These are phyloP conservation scores for Tolypocladium guangdongense DNA, from an alignment of 2,329 filamentous ascomycete genomes.

Conservation along the genomic window DNA sequence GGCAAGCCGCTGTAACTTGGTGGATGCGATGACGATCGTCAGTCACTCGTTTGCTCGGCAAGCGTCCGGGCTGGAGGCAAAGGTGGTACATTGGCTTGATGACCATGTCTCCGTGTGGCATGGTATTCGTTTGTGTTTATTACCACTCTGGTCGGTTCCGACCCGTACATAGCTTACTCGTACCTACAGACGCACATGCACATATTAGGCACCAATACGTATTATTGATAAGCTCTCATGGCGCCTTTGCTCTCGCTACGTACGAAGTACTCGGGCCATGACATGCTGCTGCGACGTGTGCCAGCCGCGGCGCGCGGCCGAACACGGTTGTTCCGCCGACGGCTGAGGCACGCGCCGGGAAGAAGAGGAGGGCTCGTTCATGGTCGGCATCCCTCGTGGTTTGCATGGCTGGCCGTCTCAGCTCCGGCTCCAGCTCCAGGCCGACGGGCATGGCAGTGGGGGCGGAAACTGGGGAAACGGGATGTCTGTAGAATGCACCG, in stretches of 20 bases:
- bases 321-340: neutral
- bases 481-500: neutral
- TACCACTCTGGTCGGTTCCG: neutral
- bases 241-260: too few relatives aligned
- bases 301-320: neutral
- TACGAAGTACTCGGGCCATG: too few relatives aligned
- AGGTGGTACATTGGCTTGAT: too few relatives aligned
- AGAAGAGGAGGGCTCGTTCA: too few relatives aligned
- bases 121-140: too few relatives aligned
- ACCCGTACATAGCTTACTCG: neutral
- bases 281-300: neutral
- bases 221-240: too few relatives aligned
- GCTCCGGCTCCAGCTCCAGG: too few relatives aligned
- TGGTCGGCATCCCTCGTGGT: too few relatives aligned
- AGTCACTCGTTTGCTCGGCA: neutral
- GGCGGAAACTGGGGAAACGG: neutral
- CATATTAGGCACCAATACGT: neutral
- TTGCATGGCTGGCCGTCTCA: neutral
- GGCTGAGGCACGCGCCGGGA: neutral
- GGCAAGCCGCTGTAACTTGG: too few relatives aligned
- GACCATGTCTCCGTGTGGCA: too few relatives aligned
- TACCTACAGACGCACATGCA: neutral
- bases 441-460: neutral
- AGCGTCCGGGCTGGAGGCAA: neutral
- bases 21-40: too few relatives aligned